phyloP scores from a whole-genome alignment of 2,329 filamentous ascomycete species.

The Cercospora sp. region DNA sequence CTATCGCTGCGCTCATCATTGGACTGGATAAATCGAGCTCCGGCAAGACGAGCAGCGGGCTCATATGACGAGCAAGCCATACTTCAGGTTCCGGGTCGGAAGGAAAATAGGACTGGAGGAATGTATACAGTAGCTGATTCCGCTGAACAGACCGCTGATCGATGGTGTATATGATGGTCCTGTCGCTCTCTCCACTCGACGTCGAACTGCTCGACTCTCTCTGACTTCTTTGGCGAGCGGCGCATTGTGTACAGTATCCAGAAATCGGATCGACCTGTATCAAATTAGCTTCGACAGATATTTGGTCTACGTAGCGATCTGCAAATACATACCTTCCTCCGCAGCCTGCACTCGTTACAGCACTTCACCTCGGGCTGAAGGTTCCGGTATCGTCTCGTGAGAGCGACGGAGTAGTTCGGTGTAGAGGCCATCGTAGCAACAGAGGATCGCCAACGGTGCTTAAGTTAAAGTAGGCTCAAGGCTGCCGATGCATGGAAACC shows the following conservation, averaged over 20 bases:
- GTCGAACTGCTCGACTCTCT: neutral
- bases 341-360: slow-evolving; percentile 1
- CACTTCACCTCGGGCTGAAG: neutral
- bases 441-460: neutral
- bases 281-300: neutral
- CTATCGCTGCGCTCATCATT: slow-evolving; percentile 19
- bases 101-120: slow-evolving; percentile 16
- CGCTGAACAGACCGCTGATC: slow-evolving; percentile 6
- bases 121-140: slow-evolving; percentile 14
- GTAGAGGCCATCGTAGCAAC: neutral
- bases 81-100: slow-evolving; percentile 13
- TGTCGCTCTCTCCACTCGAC: slow-evolving; percentile 6
- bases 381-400: slow-evolving; percentile 1
- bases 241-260: slow-evolving; percentile 5
- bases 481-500: neutral
- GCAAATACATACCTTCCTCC: neutral
- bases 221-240: neutral
- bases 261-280: slow-evolving; percentile 5
- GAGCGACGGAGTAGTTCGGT: neutral
- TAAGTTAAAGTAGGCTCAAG: neutral
- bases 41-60: slow-evolving; percentile 14
- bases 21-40: slow-evolving; percentile 19
- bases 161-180: slow-evolving; percentile 5
- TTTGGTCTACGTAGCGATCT: neutral
- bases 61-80: slow-evolving; percentile 19